phyloP scores from a whole-genome alignment of 2,329 filamentous ascomycete species.

The Colletotrichum sp. region DNA sequence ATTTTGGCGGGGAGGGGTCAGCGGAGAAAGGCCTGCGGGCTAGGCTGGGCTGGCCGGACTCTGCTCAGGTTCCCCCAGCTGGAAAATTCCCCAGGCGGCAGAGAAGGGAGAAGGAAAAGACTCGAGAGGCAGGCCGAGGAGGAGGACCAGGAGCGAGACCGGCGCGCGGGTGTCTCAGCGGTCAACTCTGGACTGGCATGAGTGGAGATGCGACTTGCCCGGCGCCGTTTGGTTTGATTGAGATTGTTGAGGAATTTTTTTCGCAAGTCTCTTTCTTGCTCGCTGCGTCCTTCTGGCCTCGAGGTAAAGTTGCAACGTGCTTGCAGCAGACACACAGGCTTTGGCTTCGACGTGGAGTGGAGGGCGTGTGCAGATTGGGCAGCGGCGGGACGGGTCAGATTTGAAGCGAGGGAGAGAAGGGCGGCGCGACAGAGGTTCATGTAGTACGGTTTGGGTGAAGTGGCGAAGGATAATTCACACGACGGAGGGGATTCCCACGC shows the following conservation, averaged over 20 bases:
- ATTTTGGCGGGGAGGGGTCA: neutral
- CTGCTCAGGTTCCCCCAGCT: neutral
- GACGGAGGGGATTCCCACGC: neutral
- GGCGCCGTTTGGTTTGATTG: constrained; percentile 4
- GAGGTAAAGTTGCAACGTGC: neutral
- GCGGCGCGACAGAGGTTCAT: constrained; percentile 16
- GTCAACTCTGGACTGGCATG: constrained; percentile 20
- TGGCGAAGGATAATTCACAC: constrained; percentile 11
- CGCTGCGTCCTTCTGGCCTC: neutral
- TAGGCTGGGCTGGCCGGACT: neutral
- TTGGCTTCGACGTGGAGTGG: neutral
- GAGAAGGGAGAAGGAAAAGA: neutral
- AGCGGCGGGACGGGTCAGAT: neutral
- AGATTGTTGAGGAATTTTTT: neutral
- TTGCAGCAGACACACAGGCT: neutral
- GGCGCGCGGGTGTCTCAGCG: constrained; percentile 20
- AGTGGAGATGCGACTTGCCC: constrained; percentile 14
- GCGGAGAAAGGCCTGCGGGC: neutral
- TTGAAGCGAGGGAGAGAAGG: neutral
- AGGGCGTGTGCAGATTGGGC: neutral
- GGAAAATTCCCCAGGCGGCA: neutral
- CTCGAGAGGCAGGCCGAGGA: neutral
- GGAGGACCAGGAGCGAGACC: constrained; percentile 16
- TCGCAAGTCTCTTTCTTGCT: neutral
- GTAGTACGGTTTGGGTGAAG: constrained; percentile 14